Conservation (phyloP, 1,284 basidiomycete genomes). For the Leccinum holopus region DNA sequence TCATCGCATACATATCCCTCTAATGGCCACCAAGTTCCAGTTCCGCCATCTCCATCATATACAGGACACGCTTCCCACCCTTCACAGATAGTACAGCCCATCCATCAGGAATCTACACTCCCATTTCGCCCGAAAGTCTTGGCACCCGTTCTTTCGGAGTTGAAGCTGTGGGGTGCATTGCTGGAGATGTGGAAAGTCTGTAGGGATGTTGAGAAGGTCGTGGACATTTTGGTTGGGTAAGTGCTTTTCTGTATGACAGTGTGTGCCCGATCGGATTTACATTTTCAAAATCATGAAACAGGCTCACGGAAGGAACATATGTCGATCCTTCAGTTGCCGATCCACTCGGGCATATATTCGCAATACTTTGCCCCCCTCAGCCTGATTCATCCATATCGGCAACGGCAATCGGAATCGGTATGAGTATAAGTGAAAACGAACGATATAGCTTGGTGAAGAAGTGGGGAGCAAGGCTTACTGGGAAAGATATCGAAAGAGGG, state of each 20-base stretch:
- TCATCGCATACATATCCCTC: constrained; percentile 11
- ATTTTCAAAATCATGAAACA: constrained; percentile 29
- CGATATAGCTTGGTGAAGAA: constrained; percentile 62
- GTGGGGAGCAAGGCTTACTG: constrained; percentile 82
- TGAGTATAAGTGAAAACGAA: constrained; percentile 40
- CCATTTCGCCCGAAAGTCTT: constrained; percentile 53
- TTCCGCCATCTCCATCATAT: constrained; percentile 12
- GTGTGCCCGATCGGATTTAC: neutral
- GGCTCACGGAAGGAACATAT: constrained; percentile 71
- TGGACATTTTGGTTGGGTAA: constrained; percentile 62
- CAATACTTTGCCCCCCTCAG: constrained; percentile 44
- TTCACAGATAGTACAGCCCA: constrained; percentile 3
- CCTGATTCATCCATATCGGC: constrained; percentile 10
- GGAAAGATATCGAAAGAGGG: constrained; percentile 66
- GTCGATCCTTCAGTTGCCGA: constrained; percentile 59
- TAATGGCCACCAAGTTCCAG: constrained; percentile 7
- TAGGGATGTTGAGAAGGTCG: constrained; percentile 22
- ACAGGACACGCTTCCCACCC: constrained; percentile 8
- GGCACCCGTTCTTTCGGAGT: constrained; percentile 78
- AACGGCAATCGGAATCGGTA: neutral
- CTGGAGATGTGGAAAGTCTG: constrained; percentile 30
- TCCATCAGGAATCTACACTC: neutral
- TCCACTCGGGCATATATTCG: constrained; percentile 68
- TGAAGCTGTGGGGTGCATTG: constrained; percentile 38
- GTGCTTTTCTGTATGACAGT: constrained; percentile 25